Conservation (phyloP, 192 early-diverging fungal species). For the Paraglomus occultum region DNA sequence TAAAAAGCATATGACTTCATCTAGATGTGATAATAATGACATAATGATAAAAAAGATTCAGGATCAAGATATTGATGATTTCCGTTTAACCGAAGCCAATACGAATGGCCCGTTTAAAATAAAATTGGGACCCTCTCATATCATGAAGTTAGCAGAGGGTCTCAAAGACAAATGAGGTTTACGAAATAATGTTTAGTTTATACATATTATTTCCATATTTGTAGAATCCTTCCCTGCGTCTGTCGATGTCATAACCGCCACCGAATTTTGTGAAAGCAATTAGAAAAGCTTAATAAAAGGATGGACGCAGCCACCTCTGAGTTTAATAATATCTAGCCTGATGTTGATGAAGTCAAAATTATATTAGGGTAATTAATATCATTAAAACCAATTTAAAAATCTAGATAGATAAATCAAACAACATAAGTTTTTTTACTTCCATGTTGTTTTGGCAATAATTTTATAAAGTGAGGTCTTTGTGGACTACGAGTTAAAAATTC, state of each 20-base stretch:
- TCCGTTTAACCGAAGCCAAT: constrained; percentile 12
- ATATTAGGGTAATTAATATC: not conserved
- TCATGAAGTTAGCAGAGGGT: constrained; percentile 5
- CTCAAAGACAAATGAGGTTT: not conserved
- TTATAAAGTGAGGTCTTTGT: constrained; percentile 10
- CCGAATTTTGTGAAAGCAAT: constrained; percentile 2
- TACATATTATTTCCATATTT: constrained; percentile 11
- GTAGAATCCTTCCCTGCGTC: constrained; percentile 1
- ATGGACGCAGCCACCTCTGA: constrained; percentile 4
- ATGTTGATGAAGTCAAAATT: constrained; percentile 3
- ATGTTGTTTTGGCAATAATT: constrained; percentile 11
- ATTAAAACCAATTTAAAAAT: not conserved
- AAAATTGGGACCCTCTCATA: constrained; percentile 9
- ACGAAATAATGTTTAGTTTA: constrained; percentile 9
- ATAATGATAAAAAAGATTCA: constrained; percentile 4
- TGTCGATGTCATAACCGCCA: constrained; percentile 5
- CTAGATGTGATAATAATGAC: constrained; percentile 8
- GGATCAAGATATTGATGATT: constrained; percentile 5
- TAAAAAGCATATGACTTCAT: constrained; percentile 11
- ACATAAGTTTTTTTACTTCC: constrained; percentile 11
- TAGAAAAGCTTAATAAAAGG: constrained; percentile 11
- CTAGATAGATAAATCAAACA: constrained; percentile 11
- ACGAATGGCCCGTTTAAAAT: constrained; percentile 7
- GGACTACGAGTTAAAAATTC: constrained; percentile 7
- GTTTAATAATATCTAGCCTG: constrained; percentile 3